A percentile compares a stretch with the other conserved stretches of the same genome.
phyloP scores from a whole-genome alignment of 1,139 yeast species.

The Scheffersomyces cryptocercus region DNA sequence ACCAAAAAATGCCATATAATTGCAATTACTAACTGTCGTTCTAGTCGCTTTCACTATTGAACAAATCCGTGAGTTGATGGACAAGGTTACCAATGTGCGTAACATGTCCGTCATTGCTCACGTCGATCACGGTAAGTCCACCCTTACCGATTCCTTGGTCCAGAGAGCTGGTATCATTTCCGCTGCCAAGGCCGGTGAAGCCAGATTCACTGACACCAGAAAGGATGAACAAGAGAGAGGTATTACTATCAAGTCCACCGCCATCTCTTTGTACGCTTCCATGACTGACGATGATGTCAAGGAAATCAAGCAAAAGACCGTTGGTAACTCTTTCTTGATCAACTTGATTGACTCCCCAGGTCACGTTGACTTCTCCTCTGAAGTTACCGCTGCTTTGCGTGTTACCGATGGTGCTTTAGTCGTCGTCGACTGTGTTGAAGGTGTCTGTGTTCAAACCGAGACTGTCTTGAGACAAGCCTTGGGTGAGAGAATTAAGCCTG shows the following conservation, averaged over 20 bases:
- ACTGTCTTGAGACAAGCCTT: conserved; percentile 99
- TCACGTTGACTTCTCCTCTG: conserved; percentile 99
- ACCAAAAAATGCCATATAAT: too few species aligned
- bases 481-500: conserved; percentile 99
- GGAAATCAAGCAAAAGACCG: conserved; percentile 95
- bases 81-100: conserved; percentile 99
- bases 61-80: conserved; percentile 99
- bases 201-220: conserved; percentile 99
- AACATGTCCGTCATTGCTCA: conserved; percentile 99
- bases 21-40: conserved; percentile 12
- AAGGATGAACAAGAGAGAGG: conserved; percentile 99
- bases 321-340: conserved; percentile 91
- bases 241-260: conserved; percentile 98
- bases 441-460: conserved; percentile 99
- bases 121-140: conserved; percentile 99
- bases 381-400: conserved; percentile 99
- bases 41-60: conserved; percentile 76
- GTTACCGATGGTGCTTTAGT: conserved; percentile 99
- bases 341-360: conserved; percentile 99
- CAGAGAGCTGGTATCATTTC: conserved; percentile 99
- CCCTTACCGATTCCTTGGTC: conserved; percentile 98
- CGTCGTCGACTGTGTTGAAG: conserved; percentile 98
- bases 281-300: conserved; percentile 88
- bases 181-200: conserved; percentile 99
- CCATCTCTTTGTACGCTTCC: conserved; percentile 92